phyloP scores from a whole-genome alignment of 2,329 filamentous ascomycete genomes.

The Trichoderma sp. region DNA sequence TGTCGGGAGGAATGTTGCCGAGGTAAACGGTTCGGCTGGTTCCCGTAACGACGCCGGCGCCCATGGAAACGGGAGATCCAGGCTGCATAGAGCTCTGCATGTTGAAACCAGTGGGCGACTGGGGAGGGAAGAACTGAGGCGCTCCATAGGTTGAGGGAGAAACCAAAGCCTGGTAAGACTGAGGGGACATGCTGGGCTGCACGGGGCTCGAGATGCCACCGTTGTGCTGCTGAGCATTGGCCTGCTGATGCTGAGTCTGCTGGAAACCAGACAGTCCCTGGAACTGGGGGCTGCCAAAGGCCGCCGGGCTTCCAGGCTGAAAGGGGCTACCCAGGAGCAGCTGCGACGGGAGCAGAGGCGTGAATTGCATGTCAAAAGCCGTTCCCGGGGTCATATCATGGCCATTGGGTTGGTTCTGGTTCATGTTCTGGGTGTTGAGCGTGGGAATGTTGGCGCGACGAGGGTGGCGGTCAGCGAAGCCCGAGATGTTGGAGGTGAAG shows the following conservation, averaged over 20 bases:
- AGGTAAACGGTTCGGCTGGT: slow-evolving; percentile 97
- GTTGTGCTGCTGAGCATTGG: slow-evolving; percentile 55
- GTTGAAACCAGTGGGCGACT: slow-evolving; percentile 82
- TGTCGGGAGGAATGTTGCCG: slow-evolving; percentile 98
- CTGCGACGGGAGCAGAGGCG: slow-evolving; percentile 90
- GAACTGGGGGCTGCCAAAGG: slow-evolving; percentile 90
- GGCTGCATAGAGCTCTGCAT: slow-evolving; percentile 60
- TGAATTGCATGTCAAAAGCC: slow-evolving; percentile 97
- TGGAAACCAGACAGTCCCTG: slow-evolving; percentile 80
- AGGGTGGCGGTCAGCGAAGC: slow-evolving; percentile 84
- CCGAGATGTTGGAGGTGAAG: slow-evolving; percentile 81
- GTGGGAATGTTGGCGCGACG: slow-evolving; percentile 83
- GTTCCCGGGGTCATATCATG: slow-evolving; percentile 86
- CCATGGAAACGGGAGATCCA: slow-evolving; percentile 73
- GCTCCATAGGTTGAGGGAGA: slow-evolving; percentile 82
- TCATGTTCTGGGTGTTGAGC: slow-evolving; percentile 81
- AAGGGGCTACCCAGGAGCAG: slow-evolving; percentile 94
- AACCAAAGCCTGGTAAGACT: slow-evolving; percentile 80
- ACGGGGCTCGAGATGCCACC: slow-evolving; percentile 72
- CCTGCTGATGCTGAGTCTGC: slow-evolving; percentile 54
- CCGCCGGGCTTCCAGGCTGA: slow-evolving; percentile 88
- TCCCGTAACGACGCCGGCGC: slow-evolving; percentile 78
- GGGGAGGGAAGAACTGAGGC: slow-evolving; percentile 81
- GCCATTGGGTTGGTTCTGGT: slow-evolving; percentile 45
- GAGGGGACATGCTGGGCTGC: slow-evolving; percentile 76